These are phyloP conservation scores for Fusarium sp. DNA, from an alignment of 2,329 filamentous ascomycete species.

Conservation along the genomic window DNA sequence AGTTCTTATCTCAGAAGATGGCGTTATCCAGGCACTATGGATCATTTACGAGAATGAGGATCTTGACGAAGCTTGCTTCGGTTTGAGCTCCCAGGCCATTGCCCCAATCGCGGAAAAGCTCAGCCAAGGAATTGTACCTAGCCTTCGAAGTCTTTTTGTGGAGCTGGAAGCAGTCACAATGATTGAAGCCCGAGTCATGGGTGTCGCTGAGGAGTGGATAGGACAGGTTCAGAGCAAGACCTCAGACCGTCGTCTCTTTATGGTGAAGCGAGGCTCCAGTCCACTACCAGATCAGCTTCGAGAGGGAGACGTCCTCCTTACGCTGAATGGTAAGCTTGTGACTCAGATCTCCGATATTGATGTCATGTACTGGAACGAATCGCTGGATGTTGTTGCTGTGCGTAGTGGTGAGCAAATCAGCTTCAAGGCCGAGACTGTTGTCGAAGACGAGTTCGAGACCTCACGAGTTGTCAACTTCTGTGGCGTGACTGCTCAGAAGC, in stretches of 20 bases:
- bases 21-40: slow-evolving; percentile 94
- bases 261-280: slow-evolving; percentile 88
- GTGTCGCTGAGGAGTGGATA: slow-evolving; percentile 95
- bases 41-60: slow-evolving; percentile 73
- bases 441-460: slow-evolving; percentile 91
- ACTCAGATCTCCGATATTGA: slow-evolving; percentile 93
- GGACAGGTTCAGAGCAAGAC: slow-evolving; percentile 89
- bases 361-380: slow-evolving; percentile 91
- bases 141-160: slow-evolving; percentile 89
- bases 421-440: slow-evolving; percentile 84
- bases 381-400: slow-evolving; percentile 87
- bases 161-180: slow-evolving; percentile 96
- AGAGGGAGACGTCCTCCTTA: slow-evolving; percentile 93
- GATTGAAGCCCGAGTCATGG: slow-evolving; percentile 96
- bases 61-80: slow-evolving; percentile 63
- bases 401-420: slow-evolving; percentile 83
- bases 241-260: slow-evolving; percentile 95
- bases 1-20: slow-evolving; percentile 88
- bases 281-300: slow-evolving; percentile 68
- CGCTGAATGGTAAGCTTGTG: slow-evolving; percentile 89
- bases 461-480: slow-evolving; percentile 93
- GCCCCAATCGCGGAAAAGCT: slow-evolving; percentile 90
- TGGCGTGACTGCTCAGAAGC: slow-evolving; percentile 90
- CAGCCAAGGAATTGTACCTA: slow-evolving; percentile 80
- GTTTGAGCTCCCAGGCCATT: slow-evolving; percentile 87